Evolutionary conservation across 2,329 filamentous ascomycete genomes (phyloP).

Genomic region (Colletotrichum caudatum): DNA sequence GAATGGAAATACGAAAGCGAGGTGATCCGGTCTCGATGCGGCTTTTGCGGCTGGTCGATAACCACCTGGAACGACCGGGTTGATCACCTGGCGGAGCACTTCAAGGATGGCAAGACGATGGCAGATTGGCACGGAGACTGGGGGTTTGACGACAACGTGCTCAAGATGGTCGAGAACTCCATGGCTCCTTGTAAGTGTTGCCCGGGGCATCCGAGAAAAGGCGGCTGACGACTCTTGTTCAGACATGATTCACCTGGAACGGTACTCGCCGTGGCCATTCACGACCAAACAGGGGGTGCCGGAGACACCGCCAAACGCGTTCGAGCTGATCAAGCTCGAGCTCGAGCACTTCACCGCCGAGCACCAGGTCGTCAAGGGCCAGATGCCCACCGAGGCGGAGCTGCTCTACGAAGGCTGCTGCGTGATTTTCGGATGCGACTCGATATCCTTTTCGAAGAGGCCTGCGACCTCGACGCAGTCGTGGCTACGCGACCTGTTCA

Average conservation of each 20-base stretch:
- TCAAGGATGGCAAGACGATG: slow-evolving; percentile 54
- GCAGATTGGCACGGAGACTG: slow-evolving; percentile 56
- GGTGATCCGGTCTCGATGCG: slow-evolving; percentile 49
- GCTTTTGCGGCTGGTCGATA: slow-evolving; percentile 53
- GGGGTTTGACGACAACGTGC: slow-evolving; percentile 53
- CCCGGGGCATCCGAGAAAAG: no score
- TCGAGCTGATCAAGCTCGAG: slow-evolving; percentile 36
- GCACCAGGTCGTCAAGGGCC: slow-evolving; percentile 6
- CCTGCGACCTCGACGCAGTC: slow-evolving; percentile 43
- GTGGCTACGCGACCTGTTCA: slow-evolving; percentile 47
- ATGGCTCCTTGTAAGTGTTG: slow-evolving; percentile 51
- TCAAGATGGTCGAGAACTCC: slow-evolving; percentile 54
- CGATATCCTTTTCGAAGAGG: slow-evolving; percentile 14
- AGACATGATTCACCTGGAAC: slow-evolving; percentile 55
- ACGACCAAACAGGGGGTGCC: slow-evolving; percentile 42
- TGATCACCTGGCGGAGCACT: slow-evolving; percentile 55
- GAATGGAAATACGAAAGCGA: slow-evolving; percentile 31
- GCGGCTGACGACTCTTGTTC: not conserved
- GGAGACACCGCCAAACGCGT: slow-evolving; percentile 36
- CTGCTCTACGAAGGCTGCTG: slow-evolving; percentile 38
- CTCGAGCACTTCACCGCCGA: slow-evolving; percentile 30
- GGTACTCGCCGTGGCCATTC: slow-evolving; percentile 51
- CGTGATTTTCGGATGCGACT: slow-evolving; percentile 43
- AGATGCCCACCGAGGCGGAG: slow-evolving; percentile 23
- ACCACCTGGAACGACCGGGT: slow-evolving; percentile 51